Evolutionary conservation across 2,329 filamentous ascomycete genomes (phyloP).

Genomic region (Aspergillus amoenus): DNA sequence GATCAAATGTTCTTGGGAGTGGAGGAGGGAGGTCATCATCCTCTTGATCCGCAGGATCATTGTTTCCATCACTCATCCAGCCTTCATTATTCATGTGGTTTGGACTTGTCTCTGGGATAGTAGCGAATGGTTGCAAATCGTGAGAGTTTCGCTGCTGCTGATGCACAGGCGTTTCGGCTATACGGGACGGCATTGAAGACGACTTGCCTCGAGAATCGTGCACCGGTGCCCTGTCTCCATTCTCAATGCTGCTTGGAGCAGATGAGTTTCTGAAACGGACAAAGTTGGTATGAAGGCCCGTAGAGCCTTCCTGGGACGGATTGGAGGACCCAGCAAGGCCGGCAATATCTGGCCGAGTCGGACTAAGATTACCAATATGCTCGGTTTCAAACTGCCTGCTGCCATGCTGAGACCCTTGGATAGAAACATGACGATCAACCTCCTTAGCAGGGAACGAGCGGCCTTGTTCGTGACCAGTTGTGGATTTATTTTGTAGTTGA

Average conservation of each 20-base stretch:
- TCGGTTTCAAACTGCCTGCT: slow-evolving; percentile 7
- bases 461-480: slow-evolving; percentile 13
- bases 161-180: slow-evolving; percentile 42
- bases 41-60: slow-evolving; percentile 31
- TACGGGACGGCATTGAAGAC: slow-evolving; percentile 40
- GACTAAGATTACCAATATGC: slow-evolving; percentile 3
- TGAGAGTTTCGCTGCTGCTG: slow-evolving; percentile 21
- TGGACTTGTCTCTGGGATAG: slow-evolving; percentile 41
- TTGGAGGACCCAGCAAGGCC: slow-evolving; percentile 10
- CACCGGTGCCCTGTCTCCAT: slow-evolving; percentile 10
- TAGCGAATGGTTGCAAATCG: slow-evolving; percentile 33
- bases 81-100: slow-evolving; percentile 23
- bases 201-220: slow-evolving; percentile 25
- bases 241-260: slow-evolving; percentile 5
- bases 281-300: slow-evolving; percentile 10
- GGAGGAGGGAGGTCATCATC: slow-evolving; percentile 40
- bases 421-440: slow-evolving; percentile 22
- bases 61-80: slow-evolving; percentile 24
- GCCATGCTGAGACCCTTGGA: slow-evolving; percentile 21
- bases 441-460: slow-evolving; percentile 19
- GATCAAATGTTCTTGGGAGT: slow-evolving; percentile 21
- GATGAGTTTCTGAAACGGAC: slow-evolving; percentile 18
- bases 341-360: slow-evolving; percentile 9
- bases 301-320: slow-evolving; percentile 7
- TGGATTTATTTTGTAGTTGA: slow-evolving; percentile 10